Percentiles rank a stretch among this genome's conserved stretches.
phyloP scores from a whole-genome alignment of 768 basidiomycete species.

The Rhizopogon roseolus region DNA sequence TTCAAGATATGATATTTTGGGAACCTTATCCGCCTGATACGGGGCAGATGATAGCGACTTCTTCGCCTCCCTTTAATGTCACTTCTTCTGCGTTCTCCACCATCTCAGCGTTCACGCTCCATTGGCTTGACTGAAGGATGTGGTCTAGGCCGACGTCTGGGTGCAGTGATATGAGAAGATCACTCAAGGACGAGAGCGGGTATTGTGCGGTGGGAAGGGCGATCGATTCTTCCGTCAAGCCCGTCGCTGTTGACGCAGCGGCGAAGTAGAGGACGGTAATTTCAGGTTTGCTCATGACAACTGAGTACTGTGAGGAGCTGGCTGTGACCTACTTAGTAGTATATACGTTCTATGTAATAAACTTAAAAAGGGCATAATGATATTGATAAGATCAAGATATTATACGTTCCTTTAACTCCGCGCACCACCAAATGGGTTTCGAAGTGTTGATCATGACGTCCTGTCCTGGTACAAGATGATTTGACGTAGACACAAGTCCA shows the following conservation, averaged over 20 bases:
- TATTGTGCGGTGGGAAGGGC: slow-evolving; percentile 42
- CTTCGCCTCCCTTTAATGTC: slow-evolving; percentile 62
- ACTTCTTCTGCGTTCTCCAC: slow-evolving; percentile 50
- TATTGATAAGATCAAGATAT: too few relatives aligned
- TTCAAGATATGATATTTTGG: slow-evolving; percentile 3
- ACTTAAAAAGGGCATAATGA: too few relatives aligned
- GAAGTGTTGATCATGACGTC: slow-evolving; percentile 73
- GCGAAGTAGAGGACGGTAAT: slow-evolving; percentile 53
- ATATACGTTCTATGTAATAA: too few relatives aligned
- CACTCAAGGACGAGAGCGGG: slow-evolving; percentile 45
- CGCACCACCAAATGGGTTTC: slow-evolving; percentile 88
- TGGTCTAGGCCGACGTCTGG: slow-evolving; percentile 44
- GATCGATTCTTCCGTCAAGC: slow-evolving; percentile 49
- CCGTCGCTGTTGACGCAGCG: slow-evolving; percentile 67
- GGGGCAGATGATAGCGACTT: slow-evolving; percentile 76
- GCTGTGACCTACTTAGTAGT: too few relatives aligned
- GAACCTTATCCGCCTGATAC: slow-evolving; percentile 65
- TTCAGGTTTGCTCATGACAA: slow-evolving; percentile 19
- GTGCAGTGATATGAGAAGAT: slow-evolving; percentile 50
- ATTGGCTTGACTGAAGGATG: slow-evolving; percentile 57
- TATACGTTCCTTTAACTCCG: slow-evolving; percentile 44
- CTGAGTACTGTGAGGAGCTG: background rate
- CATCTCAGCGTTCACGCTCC: slow-evolving; percentile 84
- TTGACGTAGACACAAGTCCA: slow-evolving; percentile 88
- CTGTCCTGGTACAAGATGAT: slow-evolving; percentile 74